Evolutionary conservation across 495 filamentous ascomycete genomes (phyloP).

Genomic region (Trichoderma virens): DNA sequence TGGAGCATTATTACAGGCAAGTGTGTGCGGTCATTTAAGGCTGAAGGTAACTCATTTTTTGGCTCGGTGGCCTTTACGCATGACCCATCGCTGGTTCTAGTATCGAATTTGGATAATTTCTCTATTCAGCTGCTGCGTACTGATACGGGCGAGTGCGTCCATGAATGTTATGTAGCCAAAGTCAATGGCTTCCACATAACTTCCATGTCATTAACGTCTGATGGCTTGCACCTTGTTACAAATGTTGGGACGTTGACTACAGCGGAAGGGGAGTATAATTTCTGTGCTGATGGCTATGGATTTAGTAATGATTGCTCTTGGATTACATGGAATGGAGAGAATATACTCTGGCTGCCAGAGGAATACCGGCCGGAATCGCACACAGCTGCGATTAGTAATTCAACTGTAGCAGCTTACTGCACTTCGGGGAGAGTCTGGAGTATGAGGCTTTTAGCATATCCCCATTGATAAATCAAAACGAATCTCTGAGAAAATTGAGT

Average conservation of each 20-base stretch:
- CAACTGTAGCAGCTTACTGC: not conserved
- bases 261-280: not conserved
- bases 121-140: not conserved
- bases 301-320: not conserved
- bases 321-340: not conserved
- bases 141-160: conserved; percentile 1
- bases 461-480: too few relatives aligned
- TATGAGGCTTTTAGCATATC: not conserved
- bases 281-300: not conserved
- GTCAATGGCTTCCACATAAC: not conserved
- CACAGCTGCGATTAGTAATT: not conserved
- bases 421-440: not conserved
- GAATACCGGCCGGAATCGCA: not conserved
- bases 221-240: not conserved
- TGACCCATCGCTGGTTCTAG: not conserved
- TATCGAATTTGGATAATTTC: not conserved
- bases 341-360: not conserved
- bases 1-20: not conserved
- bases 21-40: conserved; percentile 8
- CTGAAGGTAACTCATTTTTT: conserved; percentile 11
- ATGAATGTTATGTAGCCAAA: conserved; percentile 14
- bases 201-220: conserved; percentile 5
- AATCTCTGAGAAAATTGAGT: too few relatives aligned
- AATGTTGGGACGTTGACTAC: not conserved
- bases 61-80: conserved; percentile 13